Percentiles rank a stretch among this genome's conserved stretches.
Conservation (phyloP, 805 yeast genomes). For the Pichia nanzhaoensis region DNA sequence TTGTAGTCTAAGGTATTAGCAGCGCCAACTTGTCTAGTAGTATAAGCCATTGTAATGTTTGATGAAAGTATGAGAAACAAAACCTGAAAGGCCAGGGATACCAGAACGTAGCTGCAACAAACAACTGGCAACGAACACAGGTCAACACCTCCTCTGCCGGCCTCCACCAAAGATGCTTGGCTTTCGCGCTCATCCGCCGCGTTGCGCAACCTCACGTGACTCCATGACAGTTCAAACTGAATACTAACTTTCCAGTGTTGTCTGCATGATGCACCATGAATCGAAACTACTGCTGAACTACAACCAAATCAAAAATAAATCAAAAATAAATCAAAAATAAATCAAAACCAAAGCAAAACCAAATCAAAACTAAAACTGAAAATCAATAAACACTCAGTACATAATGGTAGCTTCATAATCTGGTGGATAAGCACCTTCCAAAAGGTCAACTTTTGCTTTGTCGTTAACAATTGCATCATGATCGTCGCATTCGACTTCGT, state of each 20-base stretch:
- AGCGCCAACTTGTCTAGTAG: constrained; percentile 91
- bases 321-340: too few relatives aligned
- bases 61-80: too few relatives aligned
- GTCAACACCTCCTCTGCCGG: too few relatives aligned
- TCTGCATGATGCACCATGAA: too few relatives aligned
- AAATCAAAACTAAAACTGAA: not conserved
- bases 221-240: too few relatives aligned
- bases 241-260: too few relatives aligned
- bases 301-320: too few relatives aligned
- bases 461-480: constrained; percentile 52
- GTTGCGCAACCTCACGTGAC: constrained; percentile 4
- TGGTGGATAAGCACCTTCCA: constrained; percentile 57
- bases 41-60: constrained; percentile 60
- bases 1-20: constrained; percentile 92
- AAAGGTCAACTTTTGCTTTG: constrained; percentile 45
- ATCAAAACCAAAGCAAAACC: too few relatives aligned
- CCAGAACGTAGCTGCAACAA: too few relatives aligned
- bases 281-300: too few relatives aligned
- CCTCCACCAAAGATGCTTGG: too few relatives aligned
- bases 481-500: constrained; percentile 49
- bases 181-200: not conserved
- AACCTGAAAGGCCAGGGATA: too few relatives aligned
- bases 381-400: not conserved
- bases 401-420: constrained; percentile 45
- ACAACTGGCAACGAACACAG: not conserved